Evolutionary conservation across 495 filamentous ascomycete genomes (phyloP).

Genomic region (Penicillium parvum): DNA sequence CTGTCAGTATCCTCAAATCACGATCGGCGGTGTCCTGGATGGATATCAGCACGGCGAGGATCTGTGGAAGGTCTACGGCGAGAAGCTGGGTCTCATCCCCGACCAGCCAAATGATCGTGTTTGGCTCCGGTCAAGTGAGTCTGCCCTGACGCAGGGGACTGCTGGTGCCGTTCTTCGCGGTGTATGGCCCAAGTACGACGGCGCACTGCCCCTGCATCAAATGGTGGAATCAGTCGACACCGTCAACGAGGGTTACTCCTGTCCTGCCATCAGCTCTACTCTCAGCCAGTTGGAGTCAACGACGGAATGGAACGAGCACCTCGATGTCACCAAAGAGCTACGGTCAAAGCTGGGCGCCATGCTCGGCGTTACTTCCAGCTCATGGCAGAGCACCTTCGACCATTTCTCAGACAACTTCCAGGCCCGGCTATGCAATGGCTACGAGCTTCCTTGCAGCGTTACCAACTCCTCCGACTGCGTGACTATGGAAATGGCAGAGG

Average conservation of each 20-base stretch:
- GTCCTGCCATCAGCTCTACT: slow-evolving; percentile 21
- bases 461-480: slow-evolving; percentile 30
- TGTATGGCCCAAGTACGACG: slow-evolving; percentile 33
- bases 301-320: slow-evolving; percentile 34
- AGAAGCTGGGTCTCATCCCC: slow-evolving; percentile 34
- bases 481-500: slow-evolving; percentile 28
- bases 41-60: slow-evolving; percentile 42
- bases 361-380: slow-evolving; percentile 29
- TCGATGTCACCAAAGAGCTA: slow-evolving; percentile 29
- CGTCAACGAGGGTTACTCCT: slow-evolving; percentile 37
- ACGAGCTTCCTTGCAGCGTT: slow-evolving; percentile 32
- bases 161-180: slow-evolving; percentile 40
- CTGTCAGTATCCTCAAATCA: slow-evolving; percentile 44
- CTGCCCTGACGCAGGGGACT: slow-evolving; percentile 34
- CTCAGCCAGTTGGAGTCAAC: slow-evolving; percentile 28
- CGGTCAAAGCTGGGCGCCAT: slow-evolving; percentile 31
- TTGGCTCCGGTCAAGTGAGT: slow-evolving; percentile 41
- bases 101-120: slow-evolving; percentile 22
- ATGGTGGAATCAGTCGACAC: slow-evolving; percentile 36
- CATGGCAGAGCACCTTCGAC: slow-evolving; percentile 38
- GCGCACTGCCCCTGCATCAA: slow-evolving; percentile 37
- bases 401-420: slow-evolving; percentile 47
- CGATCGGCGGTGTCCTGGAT: slow-evolving; percentile 39
- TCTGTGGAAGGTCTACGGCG: slow-evolving; percentile 33
- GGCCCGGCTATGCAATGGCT: slow-evolving; percentile 41